Base-by-base conservation (phyloP, 768 basidiomycete genomes). In the Hypsizygus marmoreus region DNA sequence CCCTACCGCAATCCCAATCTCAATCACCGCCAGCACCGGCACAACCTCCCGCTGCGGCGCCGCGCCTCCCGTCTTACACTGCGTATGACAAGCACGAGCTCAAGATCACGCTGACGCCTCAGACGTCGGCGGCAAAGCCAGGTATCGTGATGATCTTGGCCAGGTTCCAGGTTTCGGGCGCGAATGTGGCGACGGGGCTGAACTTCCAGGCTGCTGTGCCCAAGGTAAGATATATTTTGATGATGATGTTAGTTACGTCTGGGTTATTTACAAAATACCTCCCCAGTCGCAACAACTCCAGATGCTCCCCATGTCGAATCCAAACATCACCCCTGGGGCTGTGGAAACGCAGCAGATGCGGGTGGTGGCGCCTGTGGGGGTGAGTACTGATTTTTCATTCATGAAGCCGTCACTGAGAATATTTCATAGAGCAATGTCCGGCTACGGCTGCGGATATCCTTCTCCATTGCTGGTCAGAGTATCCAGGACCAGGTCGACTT, bases 121-220 rank as follows among this genome's bases (percentile, higher is more conserved):
- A 93, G 60, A 85, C 86, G 12, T 87, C 87, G 19, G 63, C 86
- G 7, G 69, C 81, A 36, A 84, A 87, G 50, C 91, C 92, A n/a
- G 94, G 92, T 29, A 73, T 95, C 32, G 86, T 95, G 17, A 89
- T 95, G 69, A 88, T 98, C 51, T 68, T 94, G 46, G 95, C 92
- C 14, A 78, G 86, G 42, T 98, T 99, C 74, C 84, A 88, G 47
- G 79, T 84, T 2, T 71, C 77, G 2, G 85, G 82, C 12, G 62
- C 62, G 3, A 75, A 68, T 14, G 42, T 76, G 4, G 83, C 76
- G 2, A 72, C 73, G 4, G 82, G 81, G 1, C 69, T 99, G 36
- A 93, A 86, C 59, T 97, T 99, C 74, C 97, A 98, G 64, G 97
- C 94, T 30, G 97, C 95, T 6, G 95, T 99, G 6, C 95, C 95